These are phyloP conservation scores for Rhizopogon vulgaris DNA, from an alignment of 768 basidiomycete species.

Conservation along the genomic window DNA sequence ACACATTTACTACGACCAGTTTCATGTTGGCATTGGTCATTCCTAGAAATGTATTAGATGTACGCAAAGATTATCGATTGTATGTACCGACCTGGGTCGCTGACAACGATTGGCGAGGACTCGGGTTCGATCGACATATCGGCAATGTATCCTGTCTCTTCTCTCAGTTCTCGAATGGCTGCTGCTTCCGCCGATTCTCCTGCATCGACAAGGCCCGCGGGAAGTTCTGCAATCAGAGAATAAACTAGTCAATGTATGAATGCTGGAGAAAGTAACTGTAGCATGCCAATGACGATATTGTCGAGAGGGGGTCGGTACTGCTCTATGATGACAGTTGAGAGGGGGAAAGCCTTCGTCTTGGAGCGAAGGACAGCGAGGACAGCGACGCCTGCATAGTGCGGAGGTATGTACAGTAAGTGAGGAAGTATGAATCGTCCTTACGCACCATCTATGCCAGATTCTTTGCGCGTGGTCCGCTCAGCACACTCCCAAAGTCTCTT, in stretches of 20 bases:
- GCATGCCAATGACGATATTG: slow-evolving; percentile 64
- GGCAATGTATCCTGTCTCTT: slow-evolving; percentile 88
- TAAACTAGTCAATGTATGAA: neutral
- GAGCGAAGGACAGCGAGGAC: slow-evolving; percentile 78
- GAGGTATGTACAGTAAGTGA: neutral
- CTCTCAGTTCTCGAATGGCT: slow-evolving; percentile 83
- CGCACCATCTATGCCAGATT: slow-evolving; percentile 76
- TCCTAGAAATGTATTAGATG: slow-evolving; percentile 36
- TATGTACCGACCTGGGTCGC: slow-evolving; percentile 57
- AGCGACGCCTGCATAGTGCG: slow-evolving; percentile 58
- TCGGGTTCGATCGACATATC: slow-evolving; percentile 48
- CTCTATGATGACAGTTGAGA: slow-evolving; percentile 81
- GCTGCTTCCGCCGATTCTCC: slow-evolving; percentile 76
- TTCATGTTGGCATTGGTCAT: slow-evolving; percentile 96
- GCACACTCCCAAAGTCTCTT: slow-evolving; percentile 90
- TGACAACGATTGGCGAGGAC: slow-evolving; percentile 53
- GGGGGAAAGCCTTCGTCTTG: slow-evolving; percentile 60
- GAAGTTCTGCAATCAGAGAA: slow-evolving; percentile 37
- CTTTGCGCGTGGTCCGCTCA: slow-evolving; percentile 71
- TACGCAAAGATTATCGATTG: neutral
- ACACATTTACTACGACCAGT: slow-evolving; percentile 66
- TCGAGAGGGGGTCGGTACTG: slow-evolving; percentile 89
- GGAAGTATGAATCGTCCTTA: neutral
- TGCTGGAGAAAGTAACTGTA: neutral
- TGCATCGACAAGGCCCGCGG: slow-evolving; percentile 76